phyloP scores from a whole-genome alignment of 176 grass and related monocot genomes.

The Avena atlantica region DNA sequence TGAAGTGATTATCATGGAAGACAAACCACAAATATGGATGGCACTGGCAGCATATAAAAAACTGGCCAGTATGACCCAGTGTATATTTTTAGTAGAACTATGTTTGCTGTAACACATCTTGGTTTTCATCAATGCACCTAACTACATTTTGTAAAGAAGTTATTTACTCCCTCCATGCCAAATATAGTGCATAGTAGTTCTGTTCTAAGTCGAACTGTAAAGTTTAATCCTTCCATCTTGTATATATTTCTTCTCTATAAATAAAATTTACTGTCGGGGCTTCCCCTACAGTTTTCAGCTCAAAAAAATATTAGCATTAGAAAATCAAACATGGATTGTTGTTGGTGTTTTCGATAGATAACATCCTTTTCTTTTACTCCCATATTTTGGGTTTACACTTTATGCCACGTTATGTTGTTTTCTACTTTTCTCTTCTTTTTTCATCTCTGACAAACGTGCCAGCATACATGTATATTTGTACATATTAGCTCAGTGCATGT shows the following conservation, averaged over 20 bases:
- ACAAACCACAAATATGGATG: not conserved
- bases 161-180: not conserved
- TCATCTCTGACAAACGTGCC: not conserved
- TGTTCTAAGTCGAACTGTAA: not conserved
- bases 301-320: not conserved
- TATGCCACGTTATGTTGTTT: not conserved
- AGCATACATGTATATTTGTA: not conserved
- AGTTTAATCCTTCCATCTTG: too few relatives aligned
- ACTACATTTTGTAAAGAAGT: not conserved
- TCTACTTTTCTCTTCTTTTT: not conserved
- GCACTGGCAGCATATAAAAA: conserved; percentile 1
- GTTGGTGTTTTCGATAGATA: not conserved
- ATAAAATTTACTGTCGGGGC: too few relatives aligned
- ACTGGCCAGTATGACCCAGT: not conserved
- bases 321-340: conserved; percentile 18
- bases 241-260: too few relatives aligned
- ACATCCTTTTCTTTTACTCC: not conserved
- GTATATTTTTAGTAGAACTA: not conserved
- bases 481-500: not conserved
- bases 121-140: conserved; percentile 5
- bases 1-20: conserved; percentile 14
- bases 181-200: not conserved
- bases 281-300: too few relatives aligned
- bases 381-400: not conserved
- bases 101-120: not conserved